Evolutionary conservation across 2,329 filamentous ascomycete genomes (phyloP).

Genomic region (Venturia effusa): DNA sequence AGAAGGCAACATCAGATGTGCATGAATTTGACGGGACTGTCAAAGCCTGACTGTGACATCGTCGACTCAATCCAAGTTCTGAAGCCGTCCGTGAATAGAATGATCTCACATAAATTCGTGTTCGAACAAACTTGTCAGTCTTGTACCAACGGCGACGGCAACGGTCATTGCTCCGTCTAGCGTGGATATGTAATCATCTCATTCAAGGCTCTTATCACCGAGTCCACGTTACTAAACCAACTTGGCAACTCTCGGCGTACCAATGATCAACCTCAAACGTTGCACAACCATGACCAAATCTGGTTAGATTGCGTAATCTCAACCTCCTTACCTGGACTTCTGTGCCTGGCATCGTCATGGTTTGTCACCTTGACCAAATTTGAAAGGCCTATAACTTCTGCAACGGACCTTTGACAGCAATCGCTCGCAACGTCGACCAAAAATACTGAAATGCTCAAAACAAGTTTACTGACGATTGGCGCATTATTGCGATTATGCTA

Average conservation of each 20-base stretch:
- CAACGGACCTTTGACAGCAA: background rate
- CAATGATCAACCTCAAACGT: background rate
- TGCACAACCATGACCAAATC: background rate
- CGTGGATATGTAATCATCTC: background rate
- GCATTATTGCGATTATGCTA: background rate
- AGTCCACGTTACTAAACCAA: background rate
- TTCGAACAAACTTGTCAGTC: background rate
- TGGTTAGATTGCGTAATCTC: background rate
- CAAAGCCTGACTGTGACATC: background rate
- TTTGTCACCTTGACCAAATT: background rate
- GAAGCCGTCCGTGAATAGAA: background rate
- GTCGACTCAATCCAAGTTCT: too few relatives aligned
- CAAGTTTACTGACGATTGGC: background rate
- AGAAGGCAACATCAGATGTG: background rate
- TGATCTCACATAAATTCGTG: background rate
- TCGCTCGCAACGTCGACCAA: background rate
- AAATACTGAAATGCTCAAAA: background rate
- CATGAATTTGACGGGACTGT: background rate
- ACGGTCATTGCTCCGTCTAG: background rate
- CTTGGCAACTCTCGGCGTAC: background rate
- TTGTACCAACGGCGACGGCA: too few relatives aligned
- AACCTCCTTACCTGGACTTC: background rate
- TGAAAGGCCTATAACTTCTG: background rate
- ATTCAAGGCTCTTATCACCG: background rate
- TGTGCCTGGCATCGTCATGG: background rate